Conservation (phyloP, 352 stramenopile genomes). For the Globisporangium rhizosaccharum region DNA sequence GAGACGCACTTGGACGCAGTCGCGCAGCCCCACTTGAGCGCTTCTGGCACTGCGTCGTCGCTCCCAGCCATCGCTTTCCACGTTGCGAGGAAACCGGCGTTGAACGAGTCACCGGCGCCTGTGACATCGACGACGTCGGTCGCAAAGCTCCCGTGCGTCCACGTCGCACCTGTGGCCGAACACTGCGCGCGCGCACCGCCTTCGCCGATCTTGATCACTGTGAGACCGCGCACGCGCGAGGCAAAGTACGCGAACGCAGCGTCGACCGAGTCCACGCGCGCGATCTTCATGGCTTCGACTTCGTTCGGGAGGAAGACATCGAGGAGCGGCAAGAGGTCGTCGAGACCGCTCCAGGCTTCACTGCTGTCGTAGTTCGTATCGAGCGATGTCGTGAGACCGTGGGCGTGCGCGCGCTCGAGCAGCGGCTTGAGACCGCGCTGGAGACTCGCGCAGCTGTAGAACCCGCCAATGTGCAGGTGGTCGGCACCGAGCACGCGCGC, state of each 20-base stretch:
- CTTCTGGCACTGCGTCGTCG: slow-evolving; percentile 31
- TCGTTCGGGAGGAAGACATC: slow-evolving; percentile 85
- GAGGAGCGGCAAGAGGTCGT: slow-evolving; percentile 57
- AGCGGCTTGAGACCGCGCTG: slow-evolving; percentile 52
- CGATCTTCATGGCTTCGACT: slow-evolving; percentile 70
- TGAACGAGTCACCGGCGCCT: slow-evolving; percentile 83
- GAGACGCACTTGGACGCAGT: slow-evolving; percentile 58
- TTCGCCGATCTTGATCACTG: slow-evolving; percentile 67
- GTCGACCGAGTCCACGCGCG: slow-evolving; percentile 36
- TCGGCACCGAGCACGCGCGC: slow-evolving; percentile 44
- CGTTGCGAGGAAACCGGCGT: slow-evolving; percentile 66
- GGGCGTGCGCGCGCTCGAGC: slow-evolving; percentile 44
- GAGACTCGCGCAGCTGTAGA: slow-evolving; percentile 71
- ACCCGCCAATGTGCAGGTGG: slow-evolving; percentile 78
- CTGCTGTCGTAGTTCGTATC: slow-evolving; percentile 83
- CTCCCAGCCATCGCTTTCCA: slow-evolving; percentile 50
- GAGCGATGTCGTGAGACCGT: slow-evolving; percentile 69
- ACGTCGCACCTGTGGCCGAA: slow-evolving; percentile 33
- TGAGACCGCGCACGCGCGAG: slow-evolving; percentile 34
- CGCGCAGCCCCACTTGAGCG: slow-evolving; percentile 60
- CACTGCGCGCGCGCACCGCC: slow-evolving; percentile 50
- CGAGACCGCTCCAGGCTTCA: slow-evolving; percentile 57
- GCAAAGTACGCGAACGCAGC: slow-evolving; percentile 50
- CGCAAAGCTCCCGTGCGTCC: slow-evolving; percentile 44
- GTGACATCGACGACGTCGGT: slow-evolving; percentile 71